These are phyloP conservation scores for Geosmithia morbida DNA, from an alignment of 2,329 filamentous ascomycete species.

Conservation along the genomic window DNA sequence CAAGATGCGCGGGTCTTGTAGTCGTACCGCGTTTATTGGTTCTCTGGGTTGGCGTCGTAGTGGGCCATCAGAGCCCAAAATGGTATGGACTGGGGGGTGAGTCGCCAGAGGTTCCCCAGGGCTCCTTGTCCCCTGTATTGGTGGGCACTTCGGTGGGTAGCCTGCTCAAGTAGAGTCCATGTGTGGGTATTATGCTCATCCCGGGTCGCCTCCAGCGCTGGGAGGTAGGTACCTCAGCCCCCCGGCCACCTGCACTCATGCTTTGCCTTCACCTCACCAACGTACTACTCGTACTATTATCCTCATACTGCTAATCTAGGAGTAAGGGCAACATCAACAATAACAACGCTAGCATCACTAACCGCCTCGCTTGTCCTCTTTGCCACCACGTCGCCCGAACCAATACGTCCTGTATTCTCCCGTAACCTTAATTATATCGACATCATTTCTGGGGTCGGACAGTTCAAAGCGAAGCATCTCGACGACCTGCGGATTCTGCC, in stretches of 20 bases:
- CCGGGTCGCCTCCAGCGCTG: too few relatives aligned
- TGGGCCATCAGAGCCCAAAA: neutral
- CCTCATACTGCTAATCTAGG: neutral
- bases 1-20: neutral
- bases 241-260: neutral
- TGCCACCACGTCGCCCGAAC: neutral
- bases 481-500: neutral
- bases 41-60: neutral
- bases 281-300: neutral
- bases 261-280: neutral
- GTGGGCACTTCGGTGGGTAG: neutral
- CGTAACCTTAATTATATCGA: neutral
- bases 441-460: neutral
- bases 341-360: neutral
- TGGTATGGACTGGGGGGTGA: conserved; percentile 1
- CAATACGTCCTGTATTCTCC: neutral
- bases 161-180: too few relatives aligned
- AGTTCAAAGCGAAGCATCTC: neutral
- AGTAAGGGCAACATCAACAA: neutral
- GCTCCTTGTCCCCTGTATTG: too few relatives aligned
- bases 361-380: neutral
- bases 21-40: conserved; percentile 1
- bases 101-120: neutral
- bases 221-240: neutral
- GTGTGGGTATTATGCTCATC: too few relatives aligned